These are phyloP conservation scores for Cryptococcus jaspeensis DNA, from an alignment of 1,284 basidiomycete genomes.

Conservation along the genomic window DNA sequence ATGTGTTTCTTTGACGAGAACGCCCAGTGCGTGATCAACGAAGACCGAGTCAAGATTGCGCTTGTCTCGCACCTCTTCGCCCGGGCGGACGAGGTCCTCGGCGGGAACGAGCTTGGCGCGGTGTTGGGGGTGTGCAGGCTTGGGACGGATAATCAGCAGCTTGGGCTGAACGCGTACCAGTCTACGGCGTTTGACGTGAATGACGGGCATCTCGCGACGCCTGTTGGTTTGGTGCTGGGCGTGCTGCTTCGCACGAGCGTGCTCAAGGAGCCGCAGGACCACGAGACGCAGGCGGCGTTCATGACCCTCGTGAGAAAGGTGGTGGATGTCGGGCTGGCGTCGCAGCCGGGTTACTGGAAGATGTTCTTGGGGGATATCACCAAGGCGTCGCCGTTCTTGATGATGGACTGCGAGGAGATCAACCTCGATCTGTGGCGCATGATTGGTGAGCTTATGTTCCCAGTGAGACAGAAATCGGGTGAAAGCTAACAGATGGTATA, in stretches of 20 bases:
- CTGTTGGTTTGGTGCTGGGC: slow-evolving; percentile 30
- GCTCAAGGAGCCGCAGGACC: slow-evolving; percentile 14
- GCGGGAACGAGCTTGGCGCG: slow-evolving; percentile 17
- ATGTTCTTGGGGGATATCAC: slow-evolving; percentile 43
- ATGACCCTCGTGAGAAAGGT: slow-evolving; percentile 17
- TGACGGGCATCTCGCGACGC: slow-evolving; percentile 6
- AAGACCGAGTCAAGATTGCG: slow-evolving; percentile 22
- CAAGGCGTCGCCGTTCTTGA: slow-evolving; percentile 40
- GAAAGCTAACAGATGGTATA: slow-evolving; percentile 1
- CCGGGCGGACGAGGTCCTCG: slow-evolving; percentile 21
- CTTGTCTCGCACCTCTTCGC: slow-evolving; percentile 28
- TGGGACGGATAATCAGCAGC: not conserved
- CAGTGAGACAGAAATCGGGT: not conserved
- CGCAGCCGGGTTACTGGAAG: slow-evolving; percentile 17
- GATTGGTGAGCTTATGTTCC: slow-evolving; percentile 21
- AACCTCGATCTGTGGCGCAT: slow-evolving; percentile 43
- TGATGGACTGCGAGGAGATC: slow-evolving; percentile 29
- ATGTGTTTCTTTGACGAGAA: slow-evolving; percentile 23
- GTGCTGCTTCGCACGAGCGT: slow-evolving; percentile 28
- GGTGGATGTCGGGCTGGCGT: slow-evolving; percentile 21
- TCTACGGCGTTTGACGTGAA: no score
- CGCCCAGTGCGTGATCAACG: slow-evolving; percentile 18
- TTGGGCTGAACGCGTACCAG: not conserved
- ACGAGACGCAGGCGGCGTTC: slow-evolving; percentile 13
- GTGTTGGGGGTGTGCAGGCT: no score